Base-by-base conservation (phyloP, 148 eudicot genomes). In the Diospyros lotus region DNA sequence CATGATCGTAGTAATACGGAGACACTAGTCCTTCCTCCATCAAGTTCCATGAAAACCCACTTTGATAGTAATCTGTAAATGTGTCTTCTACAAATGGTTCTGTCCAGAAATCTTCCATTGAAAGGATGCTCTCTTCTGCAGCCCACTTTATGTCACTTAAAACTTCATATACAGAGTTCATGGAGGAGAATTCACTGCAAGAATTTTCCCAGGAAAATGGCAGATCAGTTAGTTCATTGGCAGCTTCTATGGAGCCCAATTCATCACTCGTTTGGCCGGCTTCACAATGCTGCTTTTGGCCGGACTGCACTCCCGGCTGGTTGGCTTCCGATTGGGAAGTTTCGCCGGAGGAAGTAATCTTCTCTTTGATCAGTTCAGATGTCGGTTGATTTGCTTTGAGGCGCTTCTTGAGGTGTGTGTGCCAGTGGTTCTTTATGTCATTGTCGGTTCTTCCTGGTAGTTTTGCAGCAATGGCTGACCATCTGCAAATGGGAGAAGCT, bases 401-500 rank as follows among this genome's bases (percentile, higher is more conserved):
- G 14, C 81, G 84, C 69, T 74, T 84, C 68, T 70, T 76, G 9
- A 81, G 50, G 28, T 75, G 83, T 12, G 80, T 78, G 78, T 84
- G 81, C 82, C 80, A 84, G 40, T 75, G 67, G 62, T 83, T 83
- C 48, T 84, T 84, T 14, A 84, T 81, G 14, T 81, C 82, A 7
- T 81, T 84, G 66, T 84, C 87, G 3, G 80, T 84, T 73, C 87
- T 81, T 44, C 84, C 87, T 0, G 84, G 82, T 50, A 84, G 45
- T 5, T 75, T 64, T 46, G 72, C 68, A 17, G 87, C 80, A 5
- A 81, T 84, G 8, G 72, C 64, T 5, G 89, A 76, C 89, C 89
- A 86, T 66, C 89, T 86, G 71, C 51, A 69, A 17, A 56, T 60
- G 60, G 12, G 17, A 56, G 4, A 11, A 56, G 14, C 17, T 6